Evolutionary conservation across 257 asterid genomes (phyloP), one percentile per base, ranked within the genome.

Genomic region (Gentiana dahurica): DNA sequence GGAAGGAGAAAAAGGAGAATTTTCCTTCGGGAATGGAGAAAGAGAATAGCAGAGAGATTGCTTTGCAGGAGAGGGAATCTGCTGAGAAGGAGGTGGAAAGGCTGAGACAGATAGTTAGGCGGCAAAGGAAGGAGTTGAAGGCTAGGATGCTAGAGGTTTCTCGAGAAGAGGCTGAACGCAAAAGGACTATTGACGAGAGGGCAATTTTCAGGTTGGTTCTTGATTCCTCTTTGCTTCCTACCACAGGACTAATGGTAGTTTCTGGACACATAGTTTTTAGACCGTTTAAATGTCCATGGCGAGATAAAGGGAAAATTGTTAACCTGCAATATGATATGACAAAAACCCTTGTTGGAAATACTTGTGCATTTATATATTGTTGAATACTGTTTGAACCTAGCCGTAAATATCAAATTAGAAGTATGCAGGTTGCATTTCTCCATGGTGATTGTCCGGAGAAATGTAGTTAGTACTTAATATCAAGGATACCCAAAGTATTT

Each of bases 51-150:
- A 88, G 93, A 79, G 98, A 88, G 71, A 65, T 67, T 69, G 95
- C 94, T 8, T 80, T 92, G 81, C 94, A 76, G 76, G 98, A 92
- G 78, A 83, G 97, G 60, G 95, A 92, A 54, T 24, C 72, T 79
- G 98, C 98, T 47, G 97, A 92, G 83, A 88, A 88, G 81, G 98
- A 88, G 68, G 97, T 88, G 59, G 98, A 92, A 74, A 92, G 87
- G 81, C 69, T 92, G 79, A 81, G 98, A 80, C 97, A 88, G 81
- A 70, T 80, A 58, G 83, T 88, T 69, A 79, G 97, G 79, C 82
- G 95, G 62, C 95, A 92, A 75, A 74, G 98, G 37, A 92, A 85
- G 84, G 97, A 88, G 79, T 70, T 92, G 75, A 92, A 92, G 76
- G 77, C 85, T 12, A 81, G 84, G 81, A 92, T 92, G 95, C 53